Evolutionary conservation across 768 basidiomycete species (phyloP), one percentile per base, ranked within the genome.

Genomic region (Macrocybe gigantea): DNA sequence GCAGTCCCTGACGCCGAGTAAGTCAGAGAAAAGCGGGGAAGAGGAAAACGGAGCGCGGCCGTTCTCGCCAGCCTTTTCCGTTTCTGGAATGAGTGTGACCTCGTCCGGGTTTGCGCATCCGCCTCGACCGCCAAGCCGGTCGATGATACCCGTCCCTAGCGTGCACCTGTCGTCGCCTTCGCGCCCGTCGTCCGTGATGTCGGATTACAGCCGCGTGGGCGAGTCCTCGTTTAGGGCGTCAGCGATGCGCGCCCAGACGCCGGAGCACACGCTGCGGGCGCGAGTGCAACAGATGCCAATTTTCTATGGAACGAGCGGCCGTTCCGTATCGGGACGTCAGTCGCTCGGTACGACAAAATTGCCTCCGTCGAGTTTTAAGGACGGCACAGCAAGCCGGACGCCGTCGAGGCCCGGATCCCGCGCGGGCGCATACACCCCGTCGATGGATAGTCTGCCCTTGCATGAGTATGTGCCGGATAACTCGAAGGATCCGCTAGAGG

Each of bases 101-200:
- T 76, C 79, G 1, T 69, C 59, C 41, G 67, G 53, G 31, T 67
- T 61, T 39, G 56, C 63, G 10, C 83, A 82, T 58, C 79, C 80
- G 30, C 77, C 81, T 8, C 76, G 88, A 33, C 88, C 88, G 30
- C 87, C 88, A 1, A 89, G 88, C 57, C 78, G 85, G 46, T 92
- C 90, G 5, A 85, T 80, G 79, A 89, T 92, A 48, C 88, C 88
- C 14, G 74, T 89, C 22, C 88, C 89, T 6, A 82, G 75, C 53
- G 70, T 90, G 2, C 83, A 85, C 47, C 66, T 88, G 36, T 79
- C 79, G 2, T 77, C 82, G 5, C 78, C 81, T 7, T 88, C 87
- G 13, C 74, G 88, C 33, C 84, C 88, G 1, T 74, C 76, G 1
- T 81, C 87, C 1, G 75, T 85, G 5, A 78, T 86, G 77, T 90